Conservation (phyloP, 2,329 filamentous ascomycete species). For the Ophiostoma pallidulum region DNA sequence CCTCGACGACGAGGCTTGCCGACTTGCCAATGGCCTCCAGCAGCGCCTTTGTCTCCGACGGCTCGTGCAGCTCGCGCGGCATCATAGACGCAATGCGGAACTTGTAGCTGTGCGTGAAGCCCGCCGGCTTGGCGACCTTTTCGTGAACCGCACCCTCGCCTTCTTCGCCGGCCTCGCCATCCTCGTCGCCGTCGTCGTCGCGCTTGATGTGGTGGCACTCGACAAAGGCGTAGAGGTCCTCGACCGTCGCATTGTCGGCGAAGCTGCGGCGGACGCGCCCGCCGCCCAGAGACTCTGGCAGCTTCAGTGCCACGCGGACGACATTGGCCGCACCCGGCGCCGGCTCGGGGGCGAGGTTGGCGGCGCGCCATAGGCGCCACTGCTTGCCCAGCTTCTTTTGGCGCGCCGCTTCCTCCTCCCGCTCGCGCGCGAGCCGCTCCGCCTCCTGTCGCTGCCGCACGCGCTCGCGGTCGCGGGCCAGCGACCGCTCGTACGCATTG, state of each 20-base stretch:
- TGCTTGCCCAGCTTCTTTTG: conserved; percentile 32
- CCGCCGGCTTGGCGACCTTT: conserved; percentile 49
- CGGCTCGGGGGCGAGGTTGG: conserved; percentile 57
- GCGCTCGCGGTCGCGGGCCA: conserved; percentile 80
- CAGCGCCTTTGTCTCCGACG: conserved; percentile 57
- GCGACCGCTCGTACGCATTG: conserved; percentile 81
- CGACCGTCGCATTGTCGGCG: conserved; percentile 55
- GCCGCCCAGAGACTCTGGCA: conserved; percentile 51
- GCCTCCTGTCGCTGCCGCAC: conserved; percentile 63
- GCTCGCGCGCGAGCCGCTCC: conserved; percentile 49
- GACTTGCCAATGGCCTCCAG: conserved; percentile 68
- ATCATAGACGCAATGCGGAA: conserved; percentile 81
- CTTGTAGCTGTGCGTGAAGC: conserved; percentile 71
- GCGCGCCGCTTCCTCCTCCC: conserved; percentile 50
- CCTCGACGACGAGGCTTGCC: conserved; percentile 84
- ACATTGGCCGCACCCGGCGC: conserved; percentile 50
- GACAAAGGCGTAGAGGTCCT: conserved; percentile 92
- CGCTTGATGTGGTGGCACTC: conserved; percentile 71
- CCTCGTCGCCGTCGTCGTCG: conserved; percentile 19
- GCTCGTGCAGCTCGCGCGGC: conserved; percentile 70
- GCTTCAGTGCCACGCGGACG: conserved; percentile 61
- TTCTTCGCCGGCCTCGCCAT: conserved; percentile 24
- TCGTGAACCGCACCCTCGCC: not conserved
- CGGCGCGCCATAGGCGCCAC: conserved; percentile 75
- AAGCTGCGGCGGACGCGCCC: conserved; percentile 68